Base-by-base conservation (phyloP, 352 stramenopile genomes). In the Phytophthora pini region DNA sequence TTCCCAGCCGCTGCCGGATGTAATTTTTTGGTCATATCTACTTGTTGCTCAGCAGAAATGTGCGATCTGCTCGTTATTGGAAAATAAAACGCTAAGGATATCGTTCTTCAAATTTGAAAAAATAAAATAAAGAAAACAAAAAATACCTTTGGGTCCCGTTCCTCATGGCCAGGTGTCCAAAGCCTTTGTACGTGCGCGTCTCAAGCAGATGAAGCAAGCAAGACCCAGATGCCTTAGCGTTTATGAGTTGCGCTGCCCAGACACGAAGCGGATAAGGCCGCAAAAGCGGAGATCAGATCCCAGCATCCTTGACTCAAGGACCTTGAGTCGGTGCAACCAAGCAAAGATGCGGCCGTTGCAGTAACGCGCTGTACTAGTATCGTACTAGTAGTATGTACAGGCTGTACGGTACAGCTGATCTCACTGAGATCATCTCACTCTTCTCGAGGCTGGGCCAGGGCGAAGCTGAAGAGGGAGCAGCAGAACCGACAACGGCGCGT, bases 241-340 rank as follows among this genome's bases (percentile, higher is more conserved):
- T 44, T 54, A 53, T 53, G 46, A 48, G 43, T 31, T 48, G 43
- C 10, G 24, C 8, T 36, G 9, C 31, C 9, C 12, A 34, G 13
- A 46, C 40, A 46, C 11, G 26, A 44, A 43, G 27, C 20, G 44
- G 53, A 57, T 56, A 68, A 68, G 61, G 51, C 44, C 38, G 32
- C 29, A 13, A 53, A 63, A 45, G 45, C 36, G 45, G 54, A 58
- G 61, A 65, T 41, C 54, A 65, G 61, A 70, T 59, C 39, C 55
- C 61, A 55, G 32, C 32, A 32, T 57, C 41, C 59, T 50, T 20
- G 17, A 20, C 17, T 20, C 17, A 20, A 20, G 17, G 17, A 20
- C 17, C 17, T 17, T 65, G 54, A 65, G 54, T 58, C 54, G 61
- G 61, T 26, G 22, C 46, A 68, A 38, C 44, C 43, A 56, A 8